Evolutionary conservation across 345 rosid genomes (phyloP).

Genomic region (Eucalyptus pumila): DNA sequence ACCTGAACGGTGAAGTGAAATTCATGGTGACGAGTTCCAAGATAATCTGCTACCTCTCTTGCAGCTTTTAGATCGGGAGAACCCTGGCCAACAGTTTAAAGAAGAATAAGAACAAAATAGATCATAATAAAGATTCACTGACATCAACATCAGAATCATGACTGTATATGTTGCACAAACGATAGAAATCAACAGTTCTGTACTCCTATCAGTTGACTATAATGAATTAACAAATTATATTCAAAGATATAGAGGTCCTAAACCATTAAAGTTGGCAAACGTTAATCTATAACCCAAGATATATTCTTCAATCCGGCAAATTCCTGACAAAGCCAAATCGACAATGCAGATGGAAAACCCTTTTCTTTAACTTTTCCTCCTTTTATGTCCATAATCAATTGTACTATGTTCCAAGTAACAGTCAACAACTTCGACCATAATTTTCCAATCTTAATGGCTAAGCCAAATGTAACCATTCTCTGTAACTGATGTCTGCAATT

Average conservation of each 20-base stretch:
- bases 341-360: neutral
- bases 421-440: neutral
- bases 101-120: neutral
- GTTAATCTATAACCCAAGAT: neutral
- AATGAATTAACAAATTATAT: neutral
- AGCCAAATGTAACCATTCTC: neutral
- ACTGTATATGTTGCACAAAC: neutral
- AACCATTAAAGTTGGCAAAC: neutral
- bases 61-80: constrained; percentile 91
- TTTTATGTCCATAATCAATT: neutral
- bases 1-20: constrained; percentile 91
- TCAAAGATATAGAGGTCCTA: neutral
- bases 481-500: neutral
- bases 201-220: neutral
- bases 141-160: neutral
- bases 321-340: neutral
- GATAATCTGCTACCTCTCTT: constrained; percentile 77
- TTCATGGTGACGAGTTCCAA: constrained; percentile 92
- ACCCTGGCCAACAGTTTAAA: constrained; percentile 25
- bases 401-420: neutral
- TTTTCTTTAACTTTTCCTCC: neutral
- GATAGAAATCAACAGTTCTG: neutral
- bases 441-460: neutral
- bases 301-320: neutral
- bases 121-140: neutral